Evolutionary conservation across 768 basidiomycete species (phyloP), one percentile per base, ranked within the genome.

Genomic region (Lactarius pseudohatsudake): DNA sequence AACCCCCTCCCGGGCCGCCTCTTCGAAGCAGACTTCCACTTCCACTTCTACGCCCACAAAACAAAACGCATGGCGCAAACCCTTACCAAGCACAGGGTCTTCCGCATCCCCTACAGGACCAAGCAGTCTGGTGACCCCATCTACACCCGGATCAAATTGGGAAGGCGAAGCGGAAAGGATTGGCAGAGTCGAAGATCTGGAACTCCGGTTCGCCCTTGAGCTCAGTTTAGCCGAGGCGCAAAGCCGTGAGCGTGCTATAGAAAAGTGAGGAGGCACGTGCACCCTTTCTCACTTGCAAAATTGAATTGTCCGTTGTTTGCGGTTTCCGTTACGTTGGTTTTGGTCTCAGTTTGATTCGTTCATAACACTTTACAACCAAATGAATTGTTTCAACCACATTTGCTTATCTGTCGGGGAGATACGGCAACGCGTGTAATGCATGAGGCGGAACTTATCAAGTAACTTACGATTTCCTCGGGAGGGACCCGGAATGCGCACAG

Each of bases 11-110:
- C 58, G 73, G 15, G 74, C 55, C 58, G 38, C 38, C 16, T 18
- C 30, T 43, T 28, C 20, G 26, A 66, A 50, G 59, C 56, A 26
- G 50, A 18, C 9, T 45, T 28, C 15, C 11, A 22, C 73, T 8
- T 72, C 74, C 11, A 22, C 73, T 8, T 72, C 74, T 32, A 74
- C 71, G 28, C 32, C 47, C 43, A 59, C 64, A 1, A 72, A 74
- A 32, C 74, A 71, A 16, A 75, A 71, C 64, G 77, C 76, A n/a
- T 78, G 77, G 77, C 71, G 66, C 64, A 72, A 72, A 13, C 76
- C 76, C 20, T 59, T 76, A 45, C 72, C 68, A 4, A 68, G 69
- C 18, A 26, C 69, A 28, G 71, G 68, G n/a, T 72, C 72, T 30
- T 53, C 66, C 11, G 65, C 65, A 7, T 57, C 56, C 3, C 34